phyloP scores from a whole-genome alignment of 345 rosid species.

The Nephelium lappaceum region DNA sequence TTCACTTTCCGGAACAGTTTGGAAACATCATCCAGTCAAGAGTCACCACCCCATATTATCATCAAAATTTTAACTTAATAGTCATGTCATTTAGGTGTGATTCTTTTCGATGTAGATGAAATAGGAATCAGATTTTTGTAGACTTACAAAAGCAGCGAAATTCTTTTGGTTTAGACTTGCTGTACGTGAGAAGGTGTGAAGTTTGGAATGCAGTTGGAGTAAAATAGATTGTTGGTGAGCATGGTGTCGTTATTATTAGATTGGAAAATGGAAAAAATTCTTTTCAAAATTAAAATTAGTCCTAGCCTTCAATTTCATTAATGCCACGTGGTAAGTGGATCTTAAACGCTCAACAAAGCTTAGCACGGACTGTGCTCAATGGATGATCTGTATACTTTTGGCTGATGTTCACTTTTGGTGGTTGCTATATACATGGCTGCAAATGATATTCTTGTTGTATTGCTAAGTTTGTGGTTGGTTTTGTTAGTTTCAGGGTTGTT shows the following conservation, averaged over 20 bases:
- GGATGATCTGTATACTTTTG: not conserved
- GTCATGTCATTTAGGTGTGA: not conserved
- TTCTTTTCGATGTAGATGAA: not conserved
- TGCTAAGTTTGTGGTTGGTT: not conserved
- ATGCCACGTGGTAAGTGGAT: not conserved
- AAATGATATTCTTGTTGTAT: not conserved
- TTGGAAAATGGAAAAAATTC: not conserved
- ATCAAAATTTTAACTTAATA: not conserved
- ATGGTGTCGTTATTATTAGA: not conserved
- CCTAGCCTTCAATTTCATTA: not conserved
- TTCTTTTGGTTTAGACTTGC: not conserved
- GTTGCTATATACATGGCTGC: not conserved
- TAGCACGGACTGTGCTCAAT: not conserved
- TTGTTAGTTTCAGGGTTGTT: conserved; percentile 3
- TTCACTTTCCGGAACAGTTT: not conserved
- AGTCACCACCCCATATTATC: not conserved
- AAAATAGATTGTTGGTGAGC: not conserved
- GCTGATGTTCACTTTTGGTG: not conserved
- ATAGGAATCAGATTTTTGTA: not conserved
- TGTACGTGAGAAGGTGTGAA: not conserved
- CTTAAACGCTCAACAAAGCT: not conserved
- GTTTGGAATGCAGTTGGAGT: not conserved
- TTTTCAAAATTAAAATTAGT: not conserved
- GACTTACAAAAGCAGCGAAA: not conserved
- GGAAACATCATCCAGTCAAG: not conserved